These are phyloP conservation scores for Phytophthora cryptogea DNA, from an alignment of 352 stramenopile species.

Conservation along the genomic window DNA sequence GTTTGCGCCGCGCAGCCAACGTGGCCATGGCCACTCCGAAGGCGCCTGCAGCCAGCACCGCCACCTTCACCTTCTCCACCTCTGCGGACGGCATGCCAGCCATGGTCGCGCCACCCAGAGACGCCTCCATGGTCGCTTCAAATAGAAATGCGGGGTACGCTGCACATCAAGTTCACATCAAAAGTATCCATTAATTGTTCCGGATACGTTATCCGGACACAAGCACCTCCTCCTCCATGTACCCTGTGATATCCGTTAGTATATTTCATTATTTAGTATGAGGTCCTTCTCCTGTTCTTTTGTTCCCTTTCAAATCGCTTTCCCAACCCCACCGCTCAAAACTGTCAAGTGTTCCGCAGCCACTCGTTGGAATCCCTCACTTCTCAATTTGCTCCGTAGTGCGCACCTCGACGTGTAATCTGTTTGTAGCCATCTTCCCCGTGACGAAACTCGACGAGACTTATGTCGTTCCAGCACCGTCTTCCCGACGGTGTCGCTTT, in stretches of 20 bases:
- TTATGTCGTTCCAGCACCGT: conserved; percentile 58
- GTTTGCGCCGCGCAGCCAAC: conserved; percentile 89
- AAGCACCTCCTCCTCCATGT: no score
- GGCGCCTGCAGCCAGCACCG: conserved; percentile 93
- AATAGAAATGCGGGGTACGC: conserved; percentile 2
- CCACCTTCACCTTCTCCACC: conserved; percentile 81
- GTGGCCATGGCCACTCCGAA: conserved; percentile 96
- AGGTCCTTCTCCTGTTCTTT: no score
- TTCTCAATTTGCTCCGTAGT: neutral
- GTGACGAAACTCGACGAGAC: conserved; percentile 41
- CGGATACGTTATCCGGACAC: neutral
- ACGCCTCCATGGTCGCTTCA: conserved; percentile 42
- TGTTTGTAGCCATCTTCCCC: conserved; percentile 34
- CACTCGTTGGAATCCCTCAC: neutral
- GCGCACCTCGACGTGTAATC: no score
- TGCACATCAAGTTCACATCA: neutral
- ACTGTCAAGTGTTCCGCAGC: neutral
- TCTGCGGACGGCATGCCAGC: conserved; percentile 72
- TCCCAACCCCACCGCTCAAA: no score
- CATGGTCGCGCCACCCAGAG: conserved; percentile 55
- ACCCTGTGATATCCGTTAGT: no score
- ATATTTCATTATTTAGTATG: no score
- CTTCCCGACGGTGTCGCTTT: conserved; percentile 35
- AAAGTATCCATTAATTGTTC: neutral
- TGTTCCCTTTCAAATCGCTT: no score